These are phyloP conservation scores for Aspergillus awamori DNA, from an alignment of 2,329 filamentous ascomycete genomes.

Conservation along the genomic window DNA sequence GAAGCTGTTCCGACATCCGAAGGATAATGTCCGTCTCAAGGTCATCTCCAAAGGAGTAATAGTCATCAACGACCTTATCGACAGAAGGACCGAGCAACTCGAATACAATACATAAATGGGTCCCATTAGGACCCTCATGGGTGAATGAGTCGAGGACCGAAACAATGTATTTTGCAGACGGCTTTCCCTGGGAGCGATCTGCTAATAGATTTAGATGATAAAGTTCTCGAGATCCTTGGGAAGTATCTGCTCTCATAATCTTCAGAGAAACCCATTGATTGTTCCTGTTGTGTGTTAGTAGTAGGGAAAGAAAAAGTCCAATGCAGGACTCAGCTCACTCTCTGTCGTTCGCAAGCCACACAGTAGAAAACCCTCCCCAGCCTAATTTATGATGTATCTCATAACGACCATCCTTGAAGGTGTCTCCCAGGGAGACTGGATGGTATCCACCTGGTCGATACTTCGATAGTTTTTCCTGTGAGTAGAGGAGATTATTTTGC, in stretches of 20 bases:
- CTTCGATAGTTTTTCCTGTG: constrained; percentile 26
- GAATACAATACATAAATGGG: constrained; percentile 39
- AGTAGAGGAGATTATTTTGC: constrained; percentile 30
- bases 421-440: constrained; percentile 47
- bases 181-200: constrained; percentile 11
- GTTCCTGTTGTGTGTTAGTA: constrained; percentile 10
- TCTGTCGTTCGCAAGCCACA: constrained; percentile 48
- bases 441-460: constrained; percentile 50
- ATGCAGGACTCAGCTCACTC: constrained; percentile 18
- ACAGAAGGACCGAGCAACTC: constrained; percentile 37
- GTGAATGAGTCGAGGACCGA: constrained; percentile 36
- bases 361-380: constrained; percentile 49
- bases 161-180: constrained; percentile 31
- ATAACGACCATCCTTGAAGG: constrained; percentile 47
- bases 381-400: constrained; percentile 51
- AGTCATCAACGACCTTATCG: constrained; percentile 27
- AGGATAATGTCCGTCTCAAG: constrained; percentile 29
- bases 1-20: constrained; percentile 33
- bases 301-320: no score
- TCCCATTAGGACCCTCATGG: constrained; percentile 38
- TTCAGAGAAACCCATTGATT: constrained; percentile 38
- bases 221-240: constrained; percentile 25
- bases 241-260: constrained; percentile 31
- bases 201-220: constrained; percentile 21
- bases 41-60: constrained; percentile 21